Evolutionary conservation across 2,329 filamentous ascomycete genomes (phyloP).

Genomic region (Endoconidiophora polonica): DNA sequence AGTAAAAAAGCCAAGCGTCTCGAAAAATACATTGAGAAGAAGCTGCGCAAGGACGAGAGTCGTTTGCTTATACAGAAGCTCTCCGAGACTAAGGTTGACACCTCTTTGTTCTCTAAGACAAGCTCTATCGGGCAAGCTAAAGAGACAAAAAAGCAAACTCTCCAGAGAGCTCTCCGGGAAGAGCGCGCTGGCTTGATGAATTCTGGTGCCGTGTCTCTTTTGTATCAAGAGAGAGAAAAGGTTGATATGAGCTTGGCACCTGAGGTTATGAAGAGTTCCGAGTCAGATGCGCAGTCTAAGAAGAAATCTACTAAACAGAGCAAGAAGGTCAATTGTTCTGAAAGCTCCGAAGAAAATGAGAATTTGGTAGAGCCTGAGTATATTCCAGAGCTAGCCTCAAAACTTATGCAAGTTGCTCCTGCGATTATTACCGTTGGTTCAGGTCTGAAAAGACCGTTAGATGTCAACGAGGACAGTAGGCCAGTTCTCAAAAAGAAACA

Average conservation of each 20-base stretch:
- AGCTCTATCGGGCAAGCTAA: slow-evolving; percentile 56
- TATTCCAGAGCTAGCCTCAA: neutral
- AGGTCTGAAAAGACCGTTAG: slow-evolving; percentile 74
- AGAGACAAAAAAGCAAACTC: slow-evolving; percentile 54
- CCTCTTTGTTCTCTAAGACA: slow-evolving; percentile 61
- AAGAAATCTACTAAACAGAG: slow-evolving; percentile 17
- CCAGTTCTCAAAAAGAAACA: slow-evolving; percentile 75
- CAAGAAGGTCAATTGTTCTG: slow-evolving; percentile 12
- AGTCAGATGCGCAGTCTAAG: slow-evolving; percentile 19
- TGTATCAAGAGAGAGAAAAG: slow-evolving; percentile 28
- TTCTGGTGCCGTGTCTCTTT: slow-evolving; percentile 31
- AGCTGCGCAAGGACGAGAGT: slow-evolving; percentile 88
- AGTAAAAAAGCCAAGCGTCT: slow-evolving; percentile 50
- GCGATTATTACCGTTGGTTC: slow-evolving; percentile 37
- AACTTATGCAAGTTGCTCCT: slow-evolving; percentile 10
- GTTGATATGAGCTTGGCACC: slow-evolving; percentile 5
- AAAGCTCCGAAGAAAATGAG: neutral
- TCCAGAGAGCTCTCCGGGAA: slow-evolving; percentile 47
- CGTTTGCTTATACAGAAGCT: slow-evolving; percentile 69
- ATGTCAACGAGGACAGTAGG: slow-evolving; percentile 59
- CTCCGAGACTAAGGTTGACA: slow-evolving; percentile 64
- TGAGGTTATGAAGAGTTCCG: slow-evolving; percentile 8
- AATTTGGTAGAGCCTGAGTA: slow-evolving; percentile 1
- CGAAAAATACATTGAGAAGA: slow-evolving; percentile 65
- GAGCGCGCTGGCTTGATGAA: slow-evolving; percentile 45